Evolutionary conservation across 2,329 filamentous ascomycete species (phyloP).

Genomic region (Xylaria sp.): DNA sequence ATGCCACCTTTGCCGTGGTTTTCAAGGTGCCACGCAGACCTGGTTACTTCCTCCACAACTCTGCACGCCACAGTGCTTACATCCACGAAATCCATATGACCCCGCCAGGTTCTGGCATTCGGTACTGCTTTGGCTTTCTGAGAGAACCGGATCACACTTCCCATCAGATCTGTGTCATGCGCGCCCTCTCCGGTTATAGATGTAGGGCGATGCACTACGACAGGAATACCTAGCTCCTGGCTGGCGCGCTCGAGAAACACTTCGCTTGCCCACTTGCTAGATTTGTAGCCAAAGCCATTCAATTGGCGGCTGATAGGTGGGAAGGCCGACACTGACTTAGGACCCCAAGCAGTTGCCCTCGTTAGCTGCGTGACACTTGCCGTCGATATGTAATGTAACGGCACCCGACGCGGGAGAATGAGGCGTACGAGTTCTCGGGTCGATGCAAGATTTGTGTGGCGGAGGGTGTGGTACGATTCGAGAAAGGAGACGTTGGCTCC

Average conservation of each 20-base stretch:
- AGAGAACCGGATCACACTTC: background rate
- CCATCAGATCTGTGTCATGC: background rate
- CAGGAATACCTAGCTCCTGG: background rate
- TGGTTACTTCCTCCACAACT: too few relatives aligned
- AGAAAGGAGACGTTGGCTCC: constrained; percentile 23
- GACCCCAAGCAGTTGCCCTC: background rate
- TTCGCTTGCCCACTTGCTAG: constrained; percentile 46
- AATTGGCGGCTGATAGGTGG: background rate
- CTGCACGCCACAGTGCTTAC: too few relatives aligned
- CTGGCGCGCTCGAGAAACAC: constrained; percentile 37
- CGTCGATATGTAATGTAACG: constrained; percentile 18
- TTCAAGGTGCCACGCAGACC: too few relatives aligned
- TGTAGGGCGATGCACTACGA: constrained; percentile 2
- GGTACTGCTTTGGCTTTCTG: background rate
- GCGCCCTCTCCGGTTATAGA: constrained; percentile 1
- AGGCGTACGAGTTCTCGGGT: constrained; percentile 13
- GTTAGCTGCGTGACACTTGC: constrained; percentile 10
- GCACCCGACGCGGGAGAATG: background rate
- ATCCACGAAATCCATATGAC: background rate
- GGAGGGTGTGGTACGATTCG: constrained; percentile 10
- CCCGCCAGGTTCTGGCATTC: background rate
- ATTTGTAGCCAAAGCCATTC: constrained; percentile 44
- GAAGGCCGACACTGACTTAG: background rate
- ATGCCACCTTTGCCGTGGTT: too few relatives aligned
- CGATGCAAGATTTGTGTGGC: constrained; percentile 1